These are phyloP conservation scores for Penicillium silybi DNA, from an alignment of 495 filamentous ascomycete species.

Conservation along the genomic window DNA sequence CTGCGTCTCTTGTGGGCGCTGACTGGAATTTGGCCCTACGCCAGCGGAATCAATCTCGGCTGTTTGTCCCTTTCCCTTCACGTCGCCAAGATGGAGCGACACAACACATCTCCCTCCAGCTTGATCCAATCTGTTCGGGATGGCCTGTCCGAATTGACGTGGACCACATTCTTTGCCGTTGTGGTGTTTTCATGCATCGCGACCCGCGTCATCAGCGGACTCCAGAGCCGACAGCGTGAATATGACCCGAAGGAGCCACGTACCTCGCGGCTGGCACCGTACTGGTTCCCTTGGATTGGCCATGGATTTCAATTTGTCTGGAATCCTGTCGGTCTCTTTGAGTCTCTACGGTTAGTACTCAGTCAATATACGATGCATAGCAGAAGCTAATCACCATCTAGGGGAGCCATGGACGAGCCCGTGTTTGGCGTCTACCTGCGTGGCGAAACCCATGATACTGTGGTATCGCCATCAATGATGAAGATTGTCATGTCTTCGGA, in stretches of 20 bases:
- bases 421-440: conserved; percentile 53
- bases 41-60: not conserved
- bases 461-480: conserved; percentile 49
- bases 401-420: conserved; percentile 36
- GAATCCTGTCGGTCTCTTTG: conserved; percentile 40
- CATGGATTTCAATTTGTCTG: conserved; percentile 48
- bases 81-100: conserved; percentile 21
- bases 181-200: conserved; percentile 30
- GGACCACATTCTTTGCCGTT: conserved; percentile 22
- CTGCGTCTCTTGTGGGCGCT: conserved; percentile 1
- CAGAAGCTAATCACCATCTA: conserved; percentile 20
- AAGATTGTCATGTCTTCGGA: conserved; percentile 40
- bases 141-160: conserved; percentile 15
- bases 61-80: conserved; percentile 8
- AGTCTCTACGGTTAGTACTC: conserved; percentile 34
- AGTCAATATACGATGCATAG: not conserved
- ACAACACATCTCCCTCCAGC: conserved; percentile 8
- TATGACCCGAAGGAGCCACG: conserved; percentile 17
- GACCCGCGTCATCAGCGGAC: conserved; percentile 39
- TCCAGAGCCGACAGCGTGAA: conserved; percentile 28
- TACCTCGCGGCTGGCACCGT: conserved; percentile 45
- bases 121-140: conserved; percentile 18
- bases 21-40: not conserved
- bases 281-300: conserved; percentile 57
- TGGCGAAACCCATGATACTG: conserved; percentile 45